A percentile compares a stretch with the other conserved stretches of the same genome.
These are phyloP conservation scores for Pythium myriotylum DNA, from an alignment of 352 stramenopile species.

Conservation along the genomic window DNA sequence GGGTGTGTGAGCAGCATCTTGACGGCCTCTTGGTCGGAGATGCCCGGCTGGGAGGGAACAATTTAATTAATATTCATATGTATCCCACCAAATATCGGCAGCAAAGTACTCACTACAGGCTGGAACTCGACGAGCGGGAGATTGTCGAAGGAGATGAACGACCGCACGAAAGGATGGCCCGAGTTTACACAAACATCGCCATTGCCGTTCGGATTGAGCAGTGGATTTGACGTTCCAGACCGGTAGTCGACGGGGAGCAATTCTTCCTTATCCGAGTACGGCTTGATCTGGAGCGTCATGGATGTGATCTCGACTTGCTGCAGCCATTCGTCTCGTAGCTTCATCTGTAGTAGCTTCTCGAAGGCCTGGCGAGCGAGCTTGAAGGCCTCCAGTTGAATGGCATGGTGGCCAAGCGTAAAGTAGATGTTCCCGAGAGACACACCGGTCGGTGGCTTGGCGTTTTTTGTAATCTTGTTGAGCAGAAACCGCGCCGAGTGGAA, in stretches of 20 bases:
- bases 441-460: conserved; percentile 57
- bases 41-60: conserved; percentile 35
- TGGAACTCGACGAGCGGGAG: conserved; percentile 96
- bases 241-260: conserved; percentile 94
- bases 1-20: conserved; percentile 76
- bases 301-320: conserved; percentile 90
- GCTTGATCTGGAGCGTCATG: conserved; percentile 92
- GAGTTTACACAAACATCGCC: conserved; percentile 94
- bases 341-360: conserved; percentile 92
- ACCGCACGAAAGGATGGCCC: conserved; percentile 94
- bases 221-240: conserved; percentile 91
- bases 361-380: conserved; percentile 93
- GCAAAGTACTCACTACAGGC: conserved; percentile 44
- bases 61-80: no score
- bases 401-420: conserved; percentile 94
- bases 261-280: conserved; percentile 92
- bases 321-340: conserved; percentile 85
- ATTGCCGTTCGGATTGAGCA: conserved; percentile 88
- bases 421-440: conserved; percentile 92
- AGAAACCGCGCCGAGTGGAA: conserved; percentile 93
- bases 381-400: conserved; percentile 90
- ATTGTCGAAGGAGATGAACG: conserved; percentile 95
- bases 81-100: no score
- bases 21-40: conserved; percentile 87
- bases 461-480: conserved; percentile 86